phyloP scores from a whole-genome alignment of 1,284 basidiomycete species.

The Fomitopsis palustris region DNA sequence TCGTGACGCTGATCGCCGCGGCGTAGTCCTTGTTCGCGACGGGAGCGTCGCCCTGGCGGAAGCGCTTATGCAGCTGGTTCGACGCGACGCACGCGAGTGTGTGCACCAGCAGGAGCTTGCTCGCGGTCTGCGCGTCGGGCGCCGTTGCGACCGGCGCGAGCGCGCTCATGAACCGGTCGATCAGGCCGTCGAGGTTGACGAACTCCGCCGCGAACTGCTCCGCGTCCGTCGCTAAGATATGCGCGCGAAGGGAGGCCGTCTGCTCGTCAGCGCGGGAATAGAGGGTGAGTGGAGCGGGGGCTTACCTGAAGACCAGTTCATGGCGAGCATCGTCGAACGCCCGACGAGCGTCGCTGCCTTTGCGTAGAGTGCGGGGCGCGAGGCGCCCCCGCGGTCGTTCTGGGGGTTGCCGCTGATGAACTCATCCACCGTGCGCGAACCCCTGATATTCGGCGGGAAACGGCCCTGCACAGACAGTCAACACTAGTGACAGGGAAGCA shows the following conservation, averaged over 20 bases:
- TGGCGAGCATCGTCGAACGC: slow-evolving; percentile 28
- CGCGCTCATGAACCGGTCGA: slow-evolving; percentile 18
- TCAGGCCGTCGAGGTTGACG: slow-evolving; percentile 18
- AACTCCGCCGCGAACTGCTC: slow-evolving; percentile 20
- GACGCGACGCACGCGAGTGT: slow-evolving; percentile 22
- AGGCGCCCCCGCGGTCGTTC: slow-evolving; percentile 16
- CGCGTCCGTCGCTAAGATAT: slow-evolving; percentile 9
- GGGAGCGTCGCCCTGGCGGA: slow-evolving; percentile 15
- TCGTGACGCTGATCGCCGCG: slow-evolving; percentile 18
- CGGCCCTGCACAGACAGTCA: slow-evolving; percentile 9
- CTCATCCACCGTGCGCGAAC: slow-evolving; percentile 1
- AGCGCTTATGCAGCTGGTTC: slow-evolving; percentile 25
- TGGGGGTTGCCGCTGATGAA: slow-evolving; percentile 1
- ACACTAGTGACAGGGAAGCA: too few relatives aligned
- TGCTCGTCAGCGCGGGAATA: background rate
- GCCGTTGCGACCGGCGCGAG: slow-evolving; percentile 17
- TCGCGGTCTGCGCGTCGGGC: slow-evolving; percentile 12
- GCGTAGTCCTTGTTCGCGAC: slow-evolving; percentile 19
- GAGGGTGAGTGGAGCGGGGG: background rate
- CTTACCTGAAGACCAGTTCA: slow-evolving; percentile 21
- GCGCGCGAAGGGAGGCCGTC: background rate
- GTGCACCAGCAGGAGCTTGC: slow-evolving; percentile 19
- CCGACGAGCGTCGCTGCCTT: slow-evolving; percentile 37
- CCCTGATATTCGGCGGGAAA: slow-evolving; percentile 6
- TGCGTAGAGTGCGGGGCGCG: slow-evolving; percentile 26